A percentile compares a stretch with the other conserved stretches of the same genome.
These are phyloP conservation scores for Reutealis trisperma DNA, from an alignment of 345 rosid species.

Conservation along the genomic window DNA sequence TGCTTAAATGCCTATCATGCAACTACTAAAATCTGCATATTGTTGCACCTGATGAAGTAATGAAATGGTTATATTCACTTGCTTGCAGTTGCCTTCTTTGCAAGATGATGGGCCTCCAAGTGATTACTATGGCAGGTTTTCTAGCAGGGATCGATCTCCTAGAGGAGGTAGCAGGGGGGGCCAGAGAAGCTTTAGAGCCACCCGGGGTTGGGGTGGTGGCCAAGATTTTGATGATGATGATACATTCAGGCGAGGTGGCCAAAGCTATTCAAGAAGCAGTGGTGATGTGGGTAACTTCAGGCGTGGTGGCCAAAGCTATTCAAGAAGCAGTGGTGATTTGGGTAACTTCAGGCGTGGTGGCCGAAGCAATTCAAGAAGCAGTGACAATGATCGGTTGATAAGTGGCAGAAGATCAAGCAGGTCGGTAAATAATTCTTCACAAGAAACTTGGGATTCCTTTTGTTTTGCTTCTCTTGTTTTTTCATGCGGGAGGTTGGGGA, in stretches of 20 bases:
- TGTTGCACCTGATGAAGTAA: neutral
- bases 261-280: conserved; percentile 52
- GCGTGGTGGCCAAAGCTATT: conserved; percentile 57
- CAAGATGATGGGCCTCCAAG: conserved; percentile 91
- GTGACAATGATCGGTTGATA: conserved; percentile 74
- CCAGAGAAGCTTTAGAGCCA: conserved; percentile 43
- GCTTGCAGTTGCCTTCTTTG: conserved; percentile 76
- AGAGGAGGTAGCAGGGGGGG: conserved; percentile 55
- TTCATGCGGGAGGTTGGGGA: no score
- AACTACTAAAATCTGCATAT: neutral
- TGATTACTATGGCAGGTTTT: conserved; percentile 82
- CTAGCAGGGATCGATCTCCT: conserved; percentile 62
- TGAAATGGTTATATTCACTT: neutral
- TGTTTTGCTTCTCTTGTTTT: neutral
- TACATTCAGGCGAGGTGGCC: conserved; percentile 53
- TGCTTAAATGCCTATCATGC: conserved; percentile 14
- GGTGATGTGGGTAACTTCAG: conserved; percentile 31
- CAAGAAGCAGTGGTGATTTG: conserved; percentile 48
- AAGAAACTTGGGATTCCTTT: neutral
- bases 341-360: conserved; percentile 52
- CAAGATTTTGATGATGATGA: conserved; percentile 44
- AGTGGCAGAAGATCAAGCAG: conserved; percentile 67
- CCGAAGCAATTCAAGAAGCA: conserved; percentile 51
- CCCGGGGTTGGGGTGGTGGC: conserved; percentile 63
- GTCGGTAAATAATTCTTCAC: conserved; percentile 14